Percentiles rank a stretch among this genome's conserved stretches.
Evolutionary conservation across 768 basidiomycete genomes (phyloP).

Genomic region (Pisolithus orientalis): DNA sequence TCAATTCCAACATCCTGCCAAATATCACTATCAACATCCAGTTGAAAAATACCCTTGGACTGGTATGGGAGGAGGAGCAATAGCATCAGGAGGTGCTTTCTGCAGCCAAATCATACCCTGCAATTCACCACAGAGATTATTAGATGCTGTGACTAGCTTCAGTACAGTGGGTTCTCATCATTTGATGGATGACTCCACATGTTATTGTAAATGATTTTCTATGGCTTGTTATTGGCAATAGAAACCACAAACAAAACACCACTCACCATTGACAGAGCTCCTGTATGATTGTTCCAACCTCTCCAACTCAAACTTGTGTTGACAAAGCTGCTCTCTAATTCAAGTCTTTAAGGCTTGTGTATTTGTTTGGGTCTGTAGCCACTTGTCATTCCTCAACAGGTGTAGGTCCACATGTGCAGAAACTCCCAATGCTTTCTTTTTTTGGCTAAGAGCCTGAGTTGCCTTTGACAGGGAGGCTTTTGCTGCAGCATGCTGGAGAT

Average conservation of each 20-base stretch:
- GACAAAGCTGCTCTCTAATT: constrained; percentile 9
- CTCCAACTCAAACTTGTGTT: constrained; percentile 15
- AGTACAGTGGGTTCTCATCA: constrained; percentile 22
- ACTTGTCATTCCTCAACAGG: constrained; percentile 2
- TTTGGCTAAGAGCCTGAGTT: neutral
- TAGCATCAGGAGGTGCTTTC: too few relatives aligned
- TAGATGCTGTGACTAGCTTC: too few relatives aligned
- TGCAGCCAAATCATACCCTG: too few relatives aligned
- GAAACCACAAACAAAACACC: neutral
- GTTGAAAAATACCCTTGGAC: too few relatives aligned
- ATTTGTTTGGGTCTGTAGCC: constrained; percentile 12
- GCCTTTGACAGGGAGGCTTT: neutral
- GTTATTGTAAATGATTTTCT: constrained; percentile 22
- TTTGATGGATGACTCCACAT: constrained; percentile 22
- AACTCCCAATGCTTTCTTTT: neutral
- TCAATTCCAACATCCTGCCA: too few relatives aligned
- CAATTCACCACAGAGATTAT: too few relatives aligned
- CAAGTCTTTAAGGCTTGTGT: constrained; percentile 13
- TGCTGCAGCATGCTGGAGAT: constrained; percentile 1
- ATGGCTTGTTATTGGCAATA: neutral
- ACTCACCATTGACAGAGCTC: constrained; percentile 14
- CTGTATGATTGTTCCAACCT: constrained; percentile 8
- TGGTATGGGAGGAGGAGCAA: too few relatives aligned
- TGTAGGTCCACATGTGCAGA: constrained; percentile 2
- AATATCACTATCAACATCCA: too few relatives aligned